A percentile compares a stretch with the other conserved stretches of the same genome.
Evolutionary conservation across 2,329 filamentous ascomycete genomes (phyloP).

Genomic region (Paraphaeosphaeria minitans): DNA sequence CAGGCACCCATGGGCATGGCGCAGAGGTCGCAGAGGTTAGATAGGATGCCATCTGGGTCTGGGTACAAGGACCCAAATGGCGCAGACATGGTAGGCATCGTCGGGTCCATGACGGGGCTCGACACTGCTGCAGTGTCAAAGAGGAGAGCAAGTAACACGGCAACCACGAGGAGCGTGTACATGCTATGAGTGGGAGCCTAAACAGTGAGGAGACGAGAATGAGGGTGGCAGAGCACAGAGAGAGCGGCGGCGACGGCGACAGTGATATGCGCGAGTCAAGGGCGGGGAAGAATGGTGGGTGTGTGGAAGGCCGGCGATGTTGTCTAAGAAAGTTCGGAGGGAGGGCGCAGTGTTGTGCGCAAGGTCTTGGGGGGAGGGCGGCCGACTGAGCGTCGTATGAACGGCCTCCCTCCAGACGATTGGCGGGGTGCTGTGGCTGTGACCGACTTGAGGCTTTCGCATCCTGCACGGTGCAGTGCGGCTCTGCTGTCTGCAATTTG

Average conservation of each 20-base stretch:
- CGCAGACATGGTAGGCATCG: conserved; percentile 23
- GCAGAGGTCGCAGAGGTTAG: conserved; percentile 34
- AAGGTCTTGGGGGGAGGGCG: conserved; percentile 23
- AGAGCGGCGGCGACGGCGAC: conserved; percentile 1
- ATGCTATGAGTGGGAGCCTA: conserved; percentile 38
- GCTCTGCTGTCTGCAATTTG: conserved; percentile 25
- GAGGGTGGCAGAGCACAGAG: conserved; percentile 13
- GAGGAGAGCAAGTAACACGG: conserved; percentile 33
- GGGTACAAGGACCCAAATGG: conserved; percentile 30
- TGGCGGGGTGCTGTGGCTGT: conserved; percentile 32
- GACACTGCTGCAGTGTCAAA: conserved; percentile 33
- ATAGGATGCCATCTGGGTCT: conserved; percentile 33
- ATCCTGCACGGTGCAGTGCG: conserved; percentile 20
- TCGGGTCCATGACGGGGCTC: conserved; percentile 31
- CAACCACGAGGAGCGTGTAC: conserved; percentile 34
- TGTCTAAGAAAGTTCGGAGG: conserved; percentile 17
- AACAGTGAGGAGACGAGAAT: conserved; percentile 17
- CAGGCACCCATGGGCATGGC: conserved; percentile 26
- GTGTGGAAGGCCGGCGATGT: conserved; percentile 10
- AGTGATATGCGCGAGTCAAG: conserved; percentile 2
- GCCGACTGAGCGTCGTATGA: conserved; percentile 28
- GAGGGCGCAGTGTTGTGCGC: conserved; percentile 20
- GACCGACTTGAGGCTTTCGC: conserved; percentile 21
- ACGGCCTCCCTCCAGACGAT: conserved; percentile 15
- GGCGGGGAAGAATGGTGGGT: neutral